A percentile compares a stretch with the other conserved stretches of the same genome.
phyloP scores from a whole-genome alignment of 352 stramenopile species.

The Discostella stelligera region DNA sequence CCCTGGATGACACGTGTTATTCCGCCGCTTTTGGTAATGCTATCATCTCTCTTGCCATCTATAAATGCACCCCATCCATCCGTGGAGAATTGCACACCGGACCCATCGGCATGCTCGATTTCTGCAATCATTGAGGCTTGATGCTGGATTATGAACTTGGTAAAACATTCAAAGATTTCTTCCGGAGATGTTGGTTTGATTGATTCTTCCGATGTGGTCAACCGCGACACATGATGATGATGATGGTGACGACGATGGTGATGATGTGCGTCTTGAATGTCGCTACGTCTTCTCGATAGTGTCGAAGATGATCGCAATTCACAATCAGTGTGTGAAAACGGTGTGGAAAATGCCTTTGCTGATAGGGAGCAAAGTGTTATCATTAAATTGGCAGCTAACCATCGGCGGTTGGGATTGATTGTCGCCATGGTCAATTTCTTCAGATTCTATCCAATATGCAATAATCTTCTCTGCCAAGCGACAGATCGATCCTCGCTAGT shows the following conservation, averaged over 20 bases:
- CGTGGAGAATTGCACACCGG: slow-evolving; percentile 50
- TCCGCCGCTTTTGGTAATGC: slow-evolving; percentile 65
- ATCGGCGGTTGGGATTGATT: neutral
- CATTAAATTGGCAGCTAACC: neutral
- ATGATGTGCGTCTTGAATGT: too few relatives aligned
- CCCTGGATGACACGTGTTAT: slow-evolving; percentile 89
- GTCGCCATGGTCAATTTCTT: neutral
- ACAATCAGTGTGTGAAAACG: neutral
- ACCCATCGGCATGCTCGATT: slow-evolving; percentile 69
- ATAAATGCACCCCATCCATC: slow-evolving; percentile 77
- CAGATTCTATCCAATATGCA: too few relatives aligned
- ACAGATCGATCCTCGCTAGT: too few relatives aligned
- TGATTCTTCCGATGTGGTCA: neutral
- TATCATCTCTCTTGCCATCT: slow-evolving; percentile 21
- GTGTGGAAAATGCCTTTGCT: neutral
- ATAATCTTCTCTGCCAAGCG: too few relatives aligned
- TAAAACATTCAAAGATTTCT: slow-evolving; percentile 70
- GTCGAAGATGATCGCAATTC: neutral
- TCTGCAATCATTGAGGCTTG: slow-evolving; percentile 71
- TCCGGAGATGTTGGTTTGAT: slow-evolving; percentile 13
- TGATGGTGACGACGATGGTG: too few relatives aligned
- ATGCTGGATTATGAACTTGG: slow-evolving; percentile 58
- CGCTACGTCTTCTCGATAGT: neutral
- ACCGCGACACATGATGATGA: neutral
- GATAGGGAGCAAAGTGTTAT: neutral